Evolutionary conservation across 805 yeast genomes (phyloP).

Genomic region (Zygosaccharomyces gambellarensis): DNA sequence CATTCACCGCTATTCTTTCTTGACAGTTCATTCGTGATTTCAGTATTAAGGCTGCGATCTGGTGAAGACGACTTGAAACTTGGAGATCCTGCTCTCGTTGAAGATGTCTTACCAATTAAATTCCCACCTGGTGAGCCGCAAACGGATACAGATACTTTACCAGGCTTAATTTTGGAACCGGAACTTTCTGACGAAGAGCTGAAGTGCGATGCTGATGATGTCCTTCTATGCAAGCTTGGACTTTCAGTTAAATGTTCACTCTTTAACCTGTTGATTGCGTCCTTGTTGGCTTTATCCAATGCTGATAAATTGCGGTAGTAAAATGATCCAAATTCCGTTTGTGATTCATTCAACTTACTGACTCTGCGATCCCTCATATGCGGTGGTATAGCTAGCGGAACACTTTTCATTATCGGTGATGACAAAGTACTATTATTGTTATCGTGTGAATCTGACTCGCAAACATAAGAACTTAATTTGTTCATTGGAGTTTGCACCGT

Average conservation of each 20-base stretch:
- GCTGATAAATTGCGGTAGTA: constrained; percentile 85
- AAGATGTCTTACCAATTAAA: constrained; percentile 12
- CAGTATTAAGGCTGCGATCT: constrained; percentile 22
- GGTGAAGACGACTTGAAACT: constrained; percentile 28
- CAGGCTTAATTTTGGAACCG: constrained; percentile 14
- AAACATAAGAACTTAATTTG: constrained; percentile 29
- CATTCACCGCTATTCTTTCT: constrained; percentile 23
- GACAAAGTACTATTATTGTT: constrained; percentile 26
- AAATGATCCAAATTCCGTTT: constrained; percentile 85
- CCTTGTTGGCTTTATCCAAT: constrained; percentile 89
- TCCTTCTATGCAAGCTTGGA: constrained; percentile 29
- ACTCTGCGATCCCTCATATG: constrained; percentile 67
- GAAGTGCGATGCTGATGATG: constrained; percentile 34
- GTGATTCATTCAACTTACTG: constrained; percentile 63
- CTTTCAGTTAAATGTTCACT: constrained; percentile 60
- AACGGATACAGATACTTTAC: constrained; percentile 15
- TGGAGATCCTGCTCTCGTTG: constrained; percentile 24
- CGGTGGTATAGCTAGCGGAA: constrained; percentile 49
- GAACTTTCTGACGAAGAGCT: constrained; percentile 36
- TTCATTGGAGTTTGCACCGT: constrained; percentile 20
- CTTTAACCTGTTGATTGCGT: constrained; percentile 80
- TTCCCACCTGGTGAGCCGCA: constrained; percentile 21
- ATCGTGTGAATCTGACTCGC: constrained; percentile 26
- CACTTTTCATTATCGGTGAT: constrained; percentile 36
- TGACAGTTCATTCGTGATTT: constrained; percentile 11